These are phyloP conservation scores for Sarocladiaceae sp. DNA, from an alignment of 2,329 filamentous ascomycete genomes.

Conservation along the genomic window DNA sequence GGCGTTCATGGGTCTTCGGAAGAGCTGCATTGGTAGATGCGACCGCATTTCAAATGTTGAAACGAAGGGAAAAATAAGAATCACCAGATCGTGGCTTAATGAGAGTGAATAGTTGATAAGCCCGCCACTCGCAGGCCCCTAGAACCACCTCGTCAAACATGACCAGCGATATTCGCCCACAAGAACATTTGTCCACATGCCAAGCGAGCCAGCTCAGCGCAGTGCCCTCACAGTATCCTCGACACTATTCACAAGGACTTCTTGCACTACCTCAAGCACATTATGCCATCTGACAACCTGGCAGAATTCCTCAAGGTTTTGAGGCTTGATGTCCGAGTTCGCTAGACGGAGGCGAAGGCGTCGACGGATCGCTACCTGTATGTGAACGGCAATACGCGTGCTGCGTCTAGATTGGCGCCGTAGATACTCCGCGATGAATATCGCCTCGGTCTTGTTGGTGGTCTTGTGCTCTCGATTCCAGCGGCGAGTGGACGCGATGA, in stretches of 20 bases:
- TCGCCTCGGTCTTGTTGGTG: slow-evolving; percentile 22
- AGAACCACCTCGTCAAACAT: not conserved
- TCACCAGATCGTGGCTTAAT: too few relatives aligned
- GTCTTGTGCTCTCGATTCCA: slow-evolving; percentile 33
- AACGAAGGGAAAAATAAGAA: too few relatives aligned
- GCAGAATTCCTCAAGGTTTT: slow-evolving; percentile 27
- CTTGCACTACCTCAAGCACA: slow-evolving; percentile 25
- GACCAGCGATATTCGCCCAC: too few relatives aligned
- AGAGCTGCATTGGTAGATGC: too few relatives aligned
- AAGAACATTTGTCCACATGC: too few relatives aligned
- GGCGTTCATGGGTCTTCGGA: too few relatives aligned
- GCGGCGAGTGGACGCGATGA: slow-evolving; percentile 29
- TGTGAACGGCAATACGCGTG: slow-evolving; percentile 23
- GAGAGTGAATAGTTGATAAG: too few relatives aligned
- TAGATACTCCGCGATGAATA: slow-evolving; percentile 27
- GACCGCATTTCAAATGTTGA: too few relatives aligned
- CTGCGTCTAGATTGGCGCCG: slow-evolving; percentile 30
- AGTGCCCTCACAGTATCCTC: slow-evolving; percentile 16
- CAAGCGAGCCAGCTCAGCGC: slow-evolving; percentile 7
- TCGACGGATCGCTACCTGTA: slow-evolving; percentile 25
- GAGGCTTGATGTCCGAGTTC: slow-evolving; percentile 13
- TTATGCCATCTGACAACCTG: slow-evolving; percentile 25
- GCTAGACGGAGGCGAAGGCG: slow-evolving; percentile 15
- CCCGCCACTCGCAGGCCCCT: too few relatives aligned
- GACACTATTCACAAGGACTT: slow-evolving; percentile 22